Percentiles rank a stretch among this genome's conserved stretches.
Evolutionary conservation across 225 moss, liverwort and hornwort genomes (phyloP).

Genomic region (Ulota crispa): DNA sequence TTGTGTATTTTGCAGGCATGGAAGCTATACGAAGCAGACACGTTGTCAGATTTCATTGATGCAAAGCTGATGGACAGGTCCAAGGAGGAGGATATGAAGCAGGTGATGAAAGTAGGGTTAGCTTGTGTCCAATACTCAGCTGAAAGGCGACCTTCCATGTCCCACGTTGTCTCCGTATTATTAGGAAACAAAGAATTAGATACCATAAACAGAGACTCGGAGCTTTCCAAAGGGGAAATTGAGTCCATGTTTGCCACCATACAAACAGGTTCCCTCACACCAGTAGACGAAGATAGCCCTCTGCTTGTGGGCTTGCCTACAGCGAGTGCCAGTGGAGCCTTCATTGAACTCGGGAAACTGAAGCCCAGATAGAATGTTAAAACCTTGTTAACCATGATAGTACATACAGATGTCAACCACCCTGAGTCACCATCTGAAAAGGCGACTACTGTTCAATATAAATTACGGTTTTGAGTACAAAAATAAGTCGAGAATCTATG

Average conservation of each 20-base stretch:
- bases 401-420: neutral
- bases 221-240: slow-evolving; percentile 32
- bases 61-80: slow-evolving; percentile 1
- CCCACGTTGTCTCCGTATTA: slow-evolving; percentile 26
- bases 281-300: slow-evolving; percentile 51
- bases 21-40: slow-evolving; percentile 30
- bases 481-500: too few species aligned
- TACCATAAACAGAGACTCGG: slow-evolving; percentile 21
- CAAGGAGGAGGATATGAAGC: slow-evolving; percentile 24
- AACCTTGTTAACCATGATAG: neutral
- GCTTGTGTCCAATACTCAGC: slow-evolving; percentile 45
- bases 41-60: slow-evolving; percentile 28
- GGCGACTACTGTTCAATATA: neutral
- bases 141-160: slow-evolving; percentile 34
- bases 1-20: slow-evolving; percentile 30
- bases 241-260: slow-evolving; percentile 38
- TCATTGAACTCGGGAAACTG: slow-evolving; percentile 47
- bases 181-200: slow-evolving; percentile 26
- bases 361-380: slow-evolving; percentile 30
- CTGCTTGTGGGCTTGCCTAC: slow-evolving; percentile 47
- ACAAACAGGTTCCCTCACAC: slow-evolving; percentile 35
- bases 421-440: neutral
- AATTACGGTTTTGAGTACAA: too few species aligned
- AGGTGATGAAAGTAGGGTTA: slow-evolving; percentile 34
- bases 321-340: slow-evolving; percentile 40